Base-by-base conservation (phyloP, 2,329 filamentous ascomycete species). In the Westerdykella aurantiaca region DNA sequence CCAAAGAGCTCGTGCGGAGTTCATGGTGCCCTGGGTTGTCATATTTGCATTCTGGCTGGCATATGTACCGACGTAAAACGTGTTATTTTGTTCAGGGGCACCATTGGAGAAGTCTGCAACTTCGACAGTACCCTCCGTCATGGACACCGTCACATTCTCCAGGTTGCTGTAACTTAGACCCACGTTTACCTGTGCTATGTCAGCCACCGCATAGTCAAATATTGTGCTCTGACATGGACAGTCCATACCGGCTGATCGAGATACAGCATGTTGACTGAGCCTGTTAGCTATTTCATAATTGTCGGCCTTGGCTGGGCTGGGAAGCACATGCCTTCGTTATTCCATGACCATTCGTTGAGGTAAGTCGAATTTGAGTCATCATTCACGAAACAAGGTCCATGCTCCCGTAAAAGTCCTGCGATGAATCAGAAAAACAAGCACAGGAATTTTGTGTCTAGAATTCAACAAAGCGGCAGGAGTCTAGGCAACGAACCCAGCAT, bases 261-360 rank as follows among this genome's bases (percentile, higher is more conserved):
- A 60, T 80, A 86, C 7, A 86, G 72, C 63, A 72, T 68, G 44
- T 73, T 73, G 35, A 68, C 66, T 45, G 21, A 21, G 18, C 18
- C 18, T 21, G 18, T 21, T 21, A 21, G 18, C 18, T 6, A 6
- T 22, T 34, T 9, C 41, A 22, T 12, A n/a, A 23, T 21, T 6
- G 18, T 21, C 6, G 18, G 18, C 6, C 18, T 21, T 21, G 18
- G 4, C 18, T 12, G n/a, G 31, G 4, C 18, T 12, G n/a, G 31
- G 12, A 31, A 21, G 11, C 11, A 21, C 13, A n/a, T 43, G 57
- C 55, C 53, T 42, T 81, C 71, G 44, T 78, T 77, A 50, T 83
- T 83, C 77, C 80, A 84, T 0, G 77, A 77, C 69, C 74, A 81
- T 2, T 77, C 73, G 53, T 82, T 84, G 6, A 71, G 43, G n/a